Conservation (phyloP, 1,139 yeast species). For the Eremothecium gossypii region DNA sequence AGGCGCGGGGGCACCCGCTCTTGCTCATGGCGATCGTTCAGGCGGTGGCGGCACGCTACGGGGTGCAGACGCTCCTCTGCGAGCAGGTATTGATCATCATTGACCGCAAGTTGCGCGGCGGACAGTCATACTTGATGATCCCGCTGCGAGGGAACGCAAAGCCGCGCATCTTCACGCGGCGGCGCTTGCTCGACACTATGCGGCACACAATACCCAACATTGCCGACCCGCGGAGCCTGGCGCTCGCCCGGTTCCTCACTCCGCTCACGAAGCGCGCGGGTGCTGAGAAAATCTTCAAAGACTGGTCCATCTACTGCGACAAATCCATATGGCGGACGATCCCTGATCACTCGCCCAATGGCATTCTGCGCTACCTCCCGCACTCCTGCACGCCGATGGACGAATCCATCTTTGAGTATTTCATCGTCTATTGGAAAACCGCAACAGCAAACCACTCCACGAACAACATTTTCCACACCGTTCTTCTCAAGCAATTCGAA, state of each 20-base stretch:
- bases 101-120: conserved; percentile 12
- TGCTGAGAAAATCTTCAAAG: conserved; percentile 13
- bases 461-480: conserved; percentile 2
- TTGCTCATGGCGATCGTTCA: conserved; percentile 21
- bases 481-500: conserved; percentile 1
- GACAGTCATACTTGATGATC: conserved; percentile 16
- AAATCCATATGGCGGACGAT: conserved; percentile 12
- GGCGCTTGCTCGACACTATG: conserved; percentile 13
- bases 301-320: conserved; percentile 12
- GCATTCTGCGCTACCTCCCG: conserved; percentile 4
- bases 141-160: conserved; percentile 9
- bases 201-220: conserved; percentile 11
- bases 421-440: conserved; percentile 8
- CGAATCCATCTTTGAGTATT: conserved; percentile 7
- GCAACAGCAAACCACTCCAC: conserved; percentile 5
- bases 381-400: conserved; percentile 6
- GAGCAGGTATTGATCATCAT: conserved; percentile 17
- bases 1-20: conserved; percentile 19
- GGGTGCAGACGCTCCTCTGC: conserved; percentile 15
- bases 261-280: conserved; percentile 11
- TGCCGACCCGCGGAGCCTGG: conserved; percentile 8
- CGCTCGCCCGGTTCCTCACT: conserved; percentile 12
- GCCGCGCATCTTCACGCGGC: conserved; percentile 15
- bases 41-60: conserved; percentile 12
- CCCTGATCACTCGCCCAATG: conserved; percentile 6